Conservation (phyloP, 164 flowering plant species). For the Tetracentron sinense region DNA sequence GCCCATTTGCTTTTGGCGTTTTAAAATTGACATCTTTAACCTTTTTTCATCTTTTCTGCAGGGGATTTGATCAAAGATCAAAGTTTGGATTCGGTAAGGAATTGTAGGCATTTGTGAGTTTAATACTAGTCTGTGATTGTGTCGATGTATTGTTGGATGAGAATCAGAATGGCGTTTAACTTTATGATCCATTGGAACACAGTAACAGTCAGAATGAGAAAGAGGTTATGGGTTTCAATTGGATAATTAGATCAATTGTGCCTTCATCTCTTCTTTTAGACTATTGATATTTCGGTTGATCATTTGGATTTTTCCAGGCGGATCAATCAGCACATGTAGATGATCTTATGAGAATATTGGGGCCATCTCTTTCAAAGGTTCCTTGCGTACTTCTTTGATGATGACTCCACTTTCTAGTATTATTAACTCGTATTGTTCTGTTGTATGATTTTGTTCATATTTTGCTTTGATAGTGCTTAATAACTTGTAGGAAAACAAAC, state of each 20-base stretch:
- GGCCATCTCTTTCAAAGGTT: conserved; percentile 61
- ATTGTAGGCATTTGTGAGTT: conserved; percentile 1
- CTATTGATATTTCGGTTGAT: no score
- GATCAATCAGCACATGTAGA: conserved; percentile 37
- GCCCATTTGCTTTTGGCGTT: neutral
- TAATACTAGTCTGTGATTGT: neutral
- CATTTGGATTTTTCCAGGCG: conserved; percentile 36
- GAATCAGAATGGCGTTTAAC: conserved; percentile 20
- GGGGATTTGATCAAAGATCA: conserved; percentile 33
- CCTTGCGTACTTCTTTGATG: conserved; percentile 19
- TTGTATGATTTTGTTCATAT: neutral
- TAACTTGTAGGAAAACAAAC: neutral
- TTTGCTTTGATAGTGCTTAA: neutral
- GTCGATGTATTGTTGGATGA: neutral
- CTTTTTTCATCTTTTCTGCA: conserved; percentile 23
- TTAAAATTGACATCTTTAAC: neutral
- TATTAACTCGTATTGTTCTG: neutral
- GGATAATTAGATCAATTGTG: neutral
- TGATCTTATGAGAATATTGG: conserved; percentile 41
- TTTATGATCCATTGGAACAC: conserved; percentile 19
- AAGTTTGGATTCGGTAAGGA: conserved; percentile 27
- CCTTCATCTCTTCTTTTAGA: neutral
- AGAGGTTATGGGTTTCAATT: conserved; percentile 25
- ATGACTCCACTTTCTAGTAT: conserved; percentile 14
- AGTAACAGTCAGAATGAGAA: conserved; percentile 16